phyloP scores from a whole-genome alignment of 805 yeast species.

The Starmerella gropengiesseri region DNA sequence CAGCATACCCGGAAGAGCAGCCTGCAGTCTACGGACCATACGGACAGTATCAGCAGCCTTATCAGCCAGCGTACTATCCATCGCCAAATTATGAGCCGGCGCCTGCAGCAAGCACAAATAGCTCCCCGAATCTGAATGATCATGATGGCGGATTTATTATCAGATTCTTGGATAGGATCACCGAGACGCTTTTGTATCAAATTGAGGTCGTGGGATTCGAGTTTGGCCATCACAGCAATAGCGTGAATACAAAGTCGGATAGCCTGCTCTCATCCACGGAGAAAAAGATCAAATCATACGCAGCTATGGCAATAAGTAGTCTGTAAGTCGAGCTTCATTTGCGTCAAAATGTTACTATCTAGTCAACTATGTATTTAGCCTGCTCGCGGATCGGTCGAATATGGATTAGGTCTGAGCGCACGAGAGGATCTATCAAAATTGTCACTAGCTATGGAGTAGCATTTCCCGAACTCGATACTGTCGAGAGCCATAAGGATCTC shows the following conservation, averaged over 20 bases:
- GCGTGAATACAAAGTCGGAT: background rate
- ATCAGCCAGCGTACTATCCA: conserved; percentile 1
- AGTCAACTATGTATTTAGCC: too few relatives aligned
- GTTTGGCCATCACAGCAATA: conserved; percentile 1
- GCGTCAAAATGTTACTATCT: too few relatives aligned
- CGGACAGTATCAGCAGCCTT: background rate
- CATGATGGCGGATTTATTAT: conserved; percentile 3
- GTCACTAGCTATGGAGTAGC: too few relatives aligned
- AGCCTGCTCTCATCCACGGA: background rate
- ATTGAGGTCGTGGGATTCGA: conserved; percentile 13
- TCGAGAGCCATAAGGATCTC: too few relatives aligned
- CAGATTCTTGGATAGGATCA: conserved; percentile 5
- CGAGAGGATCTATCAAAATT: too few relatives aligned
- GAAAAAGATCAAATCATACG: background rate
- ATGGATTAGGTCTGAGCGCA: too few relatives aligned
- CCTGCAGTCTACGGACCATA: background rate
- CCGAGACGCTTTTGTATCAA: conserved; percentile 11
- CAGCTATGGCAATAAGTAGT: background rate
- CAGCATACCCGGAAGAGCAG: background rate
- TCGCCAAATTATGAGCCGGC: conserved; percentile 2
- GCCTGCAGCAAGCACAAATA: background rate
- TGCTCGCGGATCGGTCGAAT: too few relatives aligned
- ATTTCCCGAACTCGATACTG: too few relatives aligned
- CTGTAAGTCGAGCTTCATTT: too few relatives aligned
- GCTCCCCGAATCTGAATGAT: conserved; percentile 5